A percentile compares a stretch with the other conserved stretches of the same genome.
phyloP scores from a whole-genome alignment of 2,329 filamentous ascomycete species.

The Talaromyces funiculosus region DNA sequence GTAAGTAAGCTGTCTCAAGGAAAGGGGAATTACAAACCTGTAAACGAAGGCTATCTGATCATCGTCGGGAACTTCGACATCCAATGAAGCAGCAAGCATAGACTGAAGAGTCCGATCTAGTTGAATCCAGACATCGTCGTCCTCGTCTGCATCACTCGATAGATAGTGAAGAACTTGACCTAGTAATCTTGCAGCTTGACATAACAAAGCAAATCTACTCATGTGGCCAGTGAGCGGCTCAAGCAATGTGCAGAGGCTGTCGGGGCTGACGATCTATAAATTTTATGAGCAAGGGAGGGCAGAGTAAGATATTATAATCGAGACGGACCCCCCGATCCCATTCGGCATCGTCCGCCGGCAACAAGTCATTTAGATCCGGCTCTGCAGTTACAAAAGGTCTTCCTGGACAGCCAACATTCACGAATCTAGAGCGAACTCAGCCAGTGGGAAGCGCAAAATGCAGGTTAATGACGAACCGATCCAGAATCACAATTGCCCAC shows the following conservation, averaged over 20 bases:
- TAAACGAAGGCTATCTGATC: constrained; percentile 22
- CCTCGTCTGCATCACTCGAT: background rate
- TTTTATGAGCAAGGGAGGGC: background rate
- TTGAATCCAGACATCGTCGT: constrained; percentile 13
- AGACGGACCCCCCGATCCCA: constrained; percentile 1
- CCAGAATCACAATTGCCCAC: constrained; percentile 25
- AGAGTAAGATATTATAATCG: background rate
- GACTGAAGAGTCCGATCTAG: constrained; percentile 20
- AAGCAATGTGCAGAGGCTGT: constrained; percentile 17
- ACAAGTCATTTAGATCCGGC: constrained; percentile 18
- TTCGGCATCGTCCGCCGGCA: constrained; percentile 15
- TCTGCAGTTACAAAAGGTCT: constrained; percentile 18
- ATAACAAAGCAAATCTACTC: constrained; percentile 21
- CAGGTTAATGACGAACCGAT: constrained; percentile 10
- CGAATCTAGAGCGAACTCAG: constrained; percentile 12
- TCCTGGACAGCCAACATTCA: constrained; percentile 18
- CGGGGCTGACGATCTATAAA: constrained; percentile 3
- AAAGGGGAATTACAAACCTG: constrained; percentile 13
- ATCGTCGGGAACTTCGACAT: constrained; percentile 17
- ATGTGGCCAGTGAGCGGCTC: constrained; percentile 21
- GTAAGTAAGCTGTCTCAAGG: background rate
- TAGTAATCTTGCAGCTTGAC: constrained; percentile 15
- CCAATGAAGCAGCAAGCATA: constrained; percentile 19
- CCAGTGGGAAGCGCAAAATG: background rate
- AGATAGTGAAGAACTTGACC: constrained; percentile 15